Evolutionary conservation across 2,329 filamentous ascomycete genomes (phyloP).

Genomic region (Knufia fluminis): DNA sequence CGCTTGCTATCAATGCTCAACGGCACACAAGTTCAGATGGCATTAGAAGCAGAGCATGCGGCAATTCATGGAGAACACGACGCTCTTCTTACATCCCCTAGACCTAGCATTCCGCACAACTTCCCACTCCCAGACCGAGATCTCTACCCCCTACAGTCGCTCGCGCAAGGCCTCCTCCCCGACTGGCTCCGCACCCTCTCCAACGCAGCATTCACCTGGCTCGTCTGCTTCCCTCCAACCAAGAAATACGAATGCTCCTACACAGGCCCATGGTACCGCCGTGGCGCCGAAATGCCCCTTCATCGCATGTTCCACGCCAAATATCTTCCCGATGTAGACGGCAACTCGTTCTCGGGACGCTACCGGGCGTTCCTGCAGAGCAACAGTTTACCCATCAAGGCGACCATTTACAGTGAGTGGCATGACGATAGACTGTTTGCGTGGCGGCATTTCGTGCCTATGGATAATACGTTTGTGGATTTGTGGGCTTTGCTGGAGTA

Average conservation of each 20-base stretch:
- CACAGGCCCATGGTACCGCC: conserved; percentile 32
- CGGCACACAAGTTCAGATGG: conserved; percentile 43
- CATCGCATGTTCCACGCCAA: conserved; percentile 46
- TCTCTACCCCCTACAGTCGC: too few species aligned
- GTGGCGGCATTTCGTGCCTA: conserved; percentile 74
- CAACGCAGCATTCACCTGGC: too few species aligned
- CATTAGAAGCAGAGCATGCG: too few species aligned
- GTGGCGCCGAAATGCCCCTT: conserved; percentile 26
- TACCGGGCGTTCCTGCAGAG: conserved; percentile 61
- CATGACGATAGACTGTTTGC: conserved; percentile 64
- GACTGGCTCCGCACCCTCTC: too few species aligned
- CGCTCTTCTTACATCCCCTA: too few species aligned
- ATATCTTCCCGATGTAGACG: conserved; percentile 68
- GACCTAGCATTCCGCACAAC: conserved; percentile 11
- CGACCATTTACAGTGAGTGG: conserved; percentile 72
- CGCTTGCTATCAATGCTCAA: conserved; percentile 68
- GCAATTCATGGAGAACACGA: too few species aligned
- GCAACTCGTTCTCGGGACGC: conserved; percentile 60
- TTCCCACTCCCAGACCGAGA: conserved; percentile 31
- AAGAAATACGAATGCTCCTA: conserved; percentile 37
- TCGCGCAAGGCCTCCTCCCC: too few species aligned
- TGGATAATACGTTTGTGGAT: conserved; percentile 65
- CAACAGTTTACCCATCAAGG: conserved; percentile 64
- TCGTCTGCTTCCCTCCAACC: conserved; percentile 8
- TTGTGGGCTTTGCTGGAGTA: conserved; percentile 66